Evolutionary conservation across 1,139 yeast species (phyloP), one percentile per base, ranked within the genome.

Genomic region (Eremothecium coryli): DNA sequence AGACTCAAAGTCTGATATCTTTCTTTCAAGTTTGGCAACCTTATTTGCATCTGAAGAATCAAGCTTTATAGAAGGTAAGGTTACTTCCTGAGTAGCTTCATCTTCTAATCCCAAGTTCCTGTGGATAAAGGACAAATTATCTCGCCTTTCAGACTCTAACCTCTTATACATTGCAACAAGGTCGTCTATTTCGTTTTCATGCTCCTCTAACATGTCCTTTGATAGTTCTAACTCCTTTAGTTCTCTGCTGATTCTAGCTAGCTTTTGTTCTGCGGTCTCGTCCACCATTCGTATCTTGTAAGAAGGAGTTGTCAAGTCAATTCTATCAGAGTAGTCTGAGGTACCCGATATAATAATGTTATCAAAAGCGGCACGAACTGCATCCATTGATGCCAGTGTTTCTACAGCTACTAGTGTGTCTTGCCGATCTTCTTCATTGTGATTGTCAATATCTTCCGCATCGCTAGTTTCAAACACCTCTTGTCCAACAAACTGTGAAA

Each of bases 391-490:
- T 1, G 46, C 39, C 2, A 39, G 29, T 7, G 16, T 22, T n/a
- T 21, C 26, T 13, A 18, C 23, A 7, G 22, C 12, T 10, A 33
- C 33, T 22, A n/a, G 12, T 18, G n/a, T 11, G 22, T 27, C 14
- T n/a, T 27, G 20, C 5, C 13, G 15, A 12, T 38, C 41, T 6
- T 35, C 38, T 16, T 35, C 26, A 2, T 18, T n/a, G 21, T 31
- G 9, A 3, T 21, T 26, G 5, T 39, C 46, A n/a, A 43, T 49
- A 29, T 64, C 63, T 29, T 70, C 75, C 1, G 62, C 51, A 42
- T 70, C 76, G 0, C 74, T 68, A 0, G 75, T 67, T 47, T 71
- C 76, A 44, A 62, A 71, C 2, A 71, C 61, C 36, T 28, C 36
- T 24, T 33, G 33, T 12, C 23, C 36, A 12, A 12, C 15, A 16